Evolutionary conservation across 805 yeast genomes (phyloP), one percentile per base, ranked within the genome.

Genomic region (Ogataea saltuana): DNA sequence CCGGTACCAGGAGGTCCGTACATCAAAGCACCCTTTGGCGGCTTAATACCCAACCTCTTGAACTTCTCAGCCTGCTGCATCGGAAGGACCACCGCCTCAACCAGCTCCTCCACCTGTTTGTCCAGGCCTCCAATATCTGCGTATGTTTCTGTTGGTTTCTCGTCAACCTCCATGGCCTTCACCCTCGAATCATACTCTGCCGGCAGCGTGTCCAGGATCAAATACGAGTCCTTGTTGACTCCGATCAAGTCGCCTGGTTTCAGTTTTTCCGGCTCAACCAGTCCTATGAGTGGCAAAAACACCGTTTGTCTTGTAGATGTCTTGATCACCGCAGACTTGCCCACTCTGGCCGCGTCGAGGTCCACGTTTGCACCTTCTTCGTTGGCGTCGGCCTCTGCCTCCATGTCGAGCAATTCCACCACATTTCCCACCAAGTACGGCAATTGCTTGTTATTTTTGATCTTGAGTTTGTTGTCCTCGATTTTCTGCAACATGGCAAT

Each of bases 1-100:
- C 99, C 99, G 1, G 99, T 93, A 65, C 99, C 99, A 41, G 99
- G 99, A 7, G 99, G 98, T 27, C 99, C 99, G 64, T 93, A 93
- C 90, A 93, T 88, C 41, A 93, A 74, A 3, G 97, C 98, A 65
- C 99, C 99, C 66, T 93, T 93, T 46, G 99, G 99, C 12, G 99
- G 95, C 64, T 87, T 91, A 61, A 93, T 90, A 44, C 99, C 99
- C 68, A 93, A 74, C 46, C 81, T 81, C 62, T 87, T 87, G 72
- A 93, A 91, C 69, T 93, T 91, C 43, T 93, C 99, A 18, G 96
- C 95, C 65, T 93, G 97, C 67, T 90, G 91, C 96, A 93, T 89
- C 25, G 99, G 99, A 49, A 93, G 75, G 19, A 93, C 99, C 38
- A 93, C 96, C 1, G 98, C 99, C 71, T 93, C 99, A 43, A 91